phyloP scores from a whole-genome alignment of 176 grass and related monocot species.

The Musa itinerans region DNA sequence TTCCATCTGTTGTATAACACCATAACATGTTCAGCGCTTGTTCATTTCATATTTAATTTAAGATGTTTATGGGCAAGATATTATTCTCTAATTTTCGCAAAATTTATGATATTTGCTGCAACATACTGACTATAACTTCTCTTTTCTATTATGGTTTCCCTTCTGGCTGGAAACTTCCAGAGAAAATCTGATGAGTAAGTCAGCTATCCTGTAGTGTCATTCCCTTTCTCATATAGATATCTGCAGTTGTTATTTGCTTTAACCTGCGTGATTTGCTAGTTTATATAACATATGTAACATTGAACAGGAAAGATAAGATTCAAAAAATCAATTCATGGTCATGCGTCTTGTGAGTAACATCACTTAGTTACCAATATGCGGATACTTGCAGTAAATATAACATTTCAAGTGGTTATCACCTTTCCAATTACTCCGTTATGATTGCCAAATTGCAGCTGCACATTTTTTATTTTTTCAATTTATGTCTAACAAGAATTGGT shows the following conservation, averaged over 20 bases:
- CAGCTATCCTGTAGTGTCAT: constrained; percentile 12
- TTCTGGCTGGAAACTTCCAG: constrained; percentile 44
- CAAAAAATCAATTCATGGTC: neutral
- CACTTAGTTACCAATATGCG: neutral
- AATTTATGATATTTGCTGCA: constrained; percentile 1
- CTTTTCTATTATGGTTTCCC: constrained; percentile 28
- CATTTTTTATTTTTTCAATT: neutral
- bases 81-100: neutral
- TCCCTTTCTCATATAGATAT: neutral
- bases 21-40: neutral
- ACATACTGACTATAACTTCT: constrained; percentile 26
- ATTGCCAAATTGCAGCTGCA: no score
- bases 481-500: neutral
- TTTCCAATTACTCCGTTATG: no score
- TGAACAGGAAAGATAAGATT: neutral
- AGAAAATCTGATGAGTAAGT: constrained; percentile 99
- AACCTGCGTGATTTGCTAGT: neutral
- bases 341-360: neutral
- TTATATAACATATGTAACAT: neutral
- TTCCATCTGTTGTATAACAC: neutral
- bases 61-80: neutral
- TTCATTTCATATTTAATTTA: neutral
- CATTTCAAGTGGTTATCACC: neutral
- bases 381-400: neutral
- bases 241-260: neutral